Percentiles rank a stretch among this genome's conserved stretches.
Conservation (phyloP, 345 rosid species). For the Mercurialis annua region DNA sequence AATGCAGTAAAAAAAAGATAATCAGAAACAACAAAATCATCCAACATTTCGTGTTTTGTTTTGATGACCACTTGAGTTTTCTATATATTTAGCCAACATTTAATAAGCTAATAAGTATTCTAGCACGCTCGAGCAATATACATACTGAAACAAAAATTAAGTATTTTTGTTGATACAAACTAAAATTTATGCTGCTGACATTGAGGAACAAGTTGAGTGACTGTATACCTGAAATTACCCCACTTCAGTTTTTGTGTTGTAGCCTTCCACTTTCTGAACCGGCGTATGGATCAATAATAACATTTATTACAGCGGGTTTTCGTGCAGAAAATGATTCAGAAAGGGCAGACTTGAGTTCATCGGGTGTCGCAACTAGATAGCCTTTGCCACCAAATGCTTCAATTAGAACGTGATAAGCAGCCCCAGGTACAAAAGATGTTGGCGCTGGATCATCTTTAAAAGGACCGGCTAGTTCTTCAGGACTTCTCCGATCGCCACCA, state of each 20-base stretch:
- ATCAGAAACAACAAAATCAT: too few species aligned
- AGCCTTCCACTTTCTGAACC: constrained; percentile 96
- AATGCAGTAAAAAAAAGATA: too few species aligned
- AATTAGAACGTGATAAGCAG: constrained; percentile 73
- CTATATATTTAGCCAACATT: too few species aligned
- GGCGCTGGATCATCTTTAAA: constrained; percentile 92
- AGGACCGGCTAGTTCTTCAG: constrained; percentile 82
- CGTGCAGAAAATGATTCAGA: constrained; percentile 64
- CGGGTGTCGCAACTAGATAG: constrained; percentile 78
- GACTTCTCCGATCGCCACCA: constrained; percentile 87
- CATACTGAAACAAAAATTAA: too few species aligned
- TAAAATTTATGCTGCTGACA: too few species aligned
- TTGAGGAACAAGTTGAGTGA: too few species aligned
- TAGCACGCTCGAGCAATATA: too few species aligned
- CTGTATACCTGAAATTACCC: neutral
- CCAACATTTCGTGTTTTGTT: too few species aligned
- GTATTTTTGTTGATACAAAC: too few species aligned
- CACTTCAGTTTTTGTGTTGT: constrained; percentile 85
- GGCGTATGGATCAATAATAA: constrained; percentile 78
- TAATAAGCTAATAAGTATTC: too few species aligned
- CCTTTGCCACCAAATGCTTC: constrained; percentile 97
- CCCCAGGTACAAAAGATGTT: constrained; percentile 87
- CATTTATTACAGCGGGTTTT: constrained; percentile 84
- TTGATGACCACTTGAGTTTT: too few species aligned
- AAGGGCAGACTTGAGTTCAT: constrained; percentile 74